Conservation (phyloP, 305 asterid species). For the Rubia tinctorum region DNA sequence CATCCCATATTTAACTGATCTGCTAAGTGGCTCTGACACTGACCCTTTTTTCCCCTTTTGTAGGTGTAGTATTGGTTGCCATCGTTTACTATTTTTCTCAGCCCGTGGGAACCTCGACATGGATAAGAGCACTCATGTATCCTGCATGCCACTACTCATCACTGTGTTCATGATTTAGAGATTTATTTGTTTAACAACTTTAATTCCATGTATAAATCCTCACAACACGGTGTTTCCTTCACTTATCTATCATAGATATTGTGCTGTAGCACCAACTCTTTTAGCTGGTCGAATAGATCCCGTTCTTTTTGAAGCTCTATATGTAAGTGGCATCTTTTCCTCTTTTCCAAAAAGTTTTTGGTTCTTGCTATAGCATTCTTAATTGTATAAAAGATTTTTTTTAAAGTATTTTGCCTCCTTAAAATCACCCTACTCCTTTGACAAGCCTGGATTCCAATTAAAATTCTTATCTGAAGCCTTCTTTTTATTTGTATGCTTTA, state of each 20-base stretch:
- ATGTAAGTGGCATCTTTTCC: constrained; percentile 45
- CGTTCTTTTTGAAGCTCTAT: constrained; percentile 81
- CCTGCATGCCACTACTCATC: constrained; percentile 32
- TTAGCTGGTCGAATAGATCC: constrained; percentile 88
- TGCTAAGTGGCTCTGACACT: constrained; percentile 8
- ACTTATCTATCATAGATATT: constrained; percentile 52
- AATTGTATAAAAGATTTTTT: background rate
- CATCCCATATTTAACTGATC: background rate
- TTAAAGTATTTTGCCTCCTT: background rate
- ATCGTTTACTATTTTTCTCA: constrained; percentile 87
- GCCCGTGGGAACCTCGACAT: constrained; percentile 68
- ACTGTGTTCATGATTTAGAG: background rate
- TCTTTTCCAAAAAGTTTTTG: background rate
- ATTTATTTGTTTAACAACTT: background rate
- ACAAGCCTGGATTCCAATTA: background rate
- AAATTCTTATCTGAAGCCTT: background rate
- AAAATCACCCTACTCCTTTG: background rate
- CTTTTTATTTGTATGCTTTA: constrained; percentile 10
- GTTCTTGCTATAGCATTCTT: constrained; percentile 6
- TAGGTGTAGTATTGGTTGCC: constrained; percentile 84
- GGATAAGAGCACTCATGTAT: constrained; percentile 83
- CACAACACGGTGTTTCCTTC: constrained; percentile 18
- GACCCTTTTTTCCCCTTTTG: constrained; percentile 27
- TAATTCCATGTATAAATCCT: background rate
- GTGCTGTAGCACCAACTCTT: constrained; percentile 73